These are phyloP conservation scores for Calocybe indica DNA, from an alignment of 768 basidiomycete genomes.

Conservation along the genomic window DNA sequence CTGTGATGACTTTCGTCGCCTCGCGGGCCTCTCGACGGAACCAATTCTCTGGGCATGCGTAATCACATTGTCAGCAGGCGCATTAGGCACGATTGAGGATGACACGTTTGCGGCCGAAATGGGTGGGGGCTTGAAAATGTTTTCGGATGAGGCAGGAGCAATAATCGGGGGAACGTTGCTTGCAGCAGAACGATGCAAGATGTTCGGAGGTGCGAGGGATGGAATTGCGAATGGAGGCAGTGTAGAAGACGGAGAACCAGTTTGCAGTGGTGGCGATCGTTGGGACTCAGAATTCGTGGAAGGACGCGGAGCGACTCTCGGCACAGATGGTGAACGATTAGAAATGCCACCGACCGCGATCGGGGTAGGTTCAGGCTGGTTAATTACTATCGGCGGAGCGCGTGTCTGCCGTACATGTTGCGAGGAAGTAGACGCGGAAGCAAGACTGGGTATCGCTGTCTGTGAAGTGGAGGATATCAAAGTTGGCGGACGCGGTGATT, in stretches of 20 bases:
- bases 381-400: no score
- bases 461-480: background rate
- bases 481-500: background rate
- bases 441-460: background rate
- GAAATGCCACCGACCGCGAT: no score
- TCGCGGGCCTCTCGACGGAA: background rate
- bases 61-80: background rate
- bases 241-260: no score
- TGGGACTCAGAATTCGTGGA: no score
- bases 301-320: no score
- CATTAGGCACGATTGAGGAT: no score
- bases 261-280: no score
- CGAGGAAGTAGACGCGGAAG: background rate
- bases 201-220: background rate
- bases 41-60: background rate
- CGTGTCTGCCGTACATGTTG: no score
- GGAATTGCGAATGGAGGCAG: no score
- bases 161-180: constrained; percentile 5
- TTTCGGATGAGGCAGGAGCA: background rate
- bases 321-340: no score
- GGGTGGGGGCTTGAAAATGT: background rate
- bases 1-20: background rate
- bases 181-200: constrained; percentile 3
- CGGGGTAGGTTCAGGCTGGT: no score
- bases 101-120: no score